Conservation (phyloP, 2,329 filamentous ascomycete genomes). For the Eutypa lata region DNA sequence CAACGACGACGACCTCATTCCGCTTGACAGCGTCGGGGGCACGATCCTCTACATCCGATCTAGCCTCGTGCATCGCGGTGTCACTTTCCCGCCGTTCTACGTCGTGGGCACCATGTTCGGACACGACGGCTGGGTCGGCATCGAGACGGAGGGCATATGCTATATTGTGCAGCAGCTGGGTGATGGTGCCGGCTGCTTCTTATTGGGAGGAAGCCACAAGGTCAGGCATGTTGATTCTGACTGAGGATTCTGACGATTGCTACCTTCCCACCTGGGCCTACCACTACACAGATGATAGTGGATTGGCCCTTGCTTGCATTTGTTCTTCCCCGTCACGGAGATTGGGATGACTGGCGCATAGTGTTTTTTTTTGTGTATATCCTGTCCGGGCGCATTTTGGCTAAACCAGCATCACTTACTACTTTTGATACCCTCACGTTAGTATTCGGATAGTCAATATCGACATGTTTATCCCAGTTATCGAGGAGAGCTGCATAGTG, state of each 20-base stretch:
- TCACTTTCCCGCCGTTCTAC: conserved; percentile 30
- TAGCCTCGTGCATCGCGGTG: conserved; percentile 27
- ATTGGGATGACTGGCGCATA: not conserved
- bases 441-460: too few relatives aligned
- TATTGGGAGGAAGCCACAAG: conserved; percentile 25
- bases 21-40: conserved; percentile 33
- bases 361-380: not conserved
- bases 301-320: too few relatives aligned
- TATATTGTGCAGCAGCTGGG: conserved; percentile 25
- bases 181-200: conserved; percentile 24
- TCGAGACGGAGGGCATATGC: conserved; percentile 35
- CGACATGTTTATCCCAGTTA: too few relatives aligned
- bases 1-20: conserved; percentile 26
- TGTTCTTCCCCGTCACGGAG: not conserved
- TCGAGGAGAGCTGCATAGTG: too few relatives aligned
- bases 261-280: too few relatives aligned
- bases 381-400: too few relatives aligned
- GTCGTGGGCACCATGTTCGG: conserved; percentile 33
- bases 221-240: conserved; percentile 26
- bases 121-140: conserved; percentile 30
- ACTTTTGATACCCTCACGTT: too few relatives aligned
- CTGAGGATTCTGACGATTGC: too few relatives aligned
- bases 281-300: too few relatives aligned
- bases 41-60: conserved; percentile 33
- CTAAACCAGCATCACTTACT: too few relatives aligned